Base-by-base conservation (phyloP, 805 yeast species). In the Brettanomyces sp. region DNA sequence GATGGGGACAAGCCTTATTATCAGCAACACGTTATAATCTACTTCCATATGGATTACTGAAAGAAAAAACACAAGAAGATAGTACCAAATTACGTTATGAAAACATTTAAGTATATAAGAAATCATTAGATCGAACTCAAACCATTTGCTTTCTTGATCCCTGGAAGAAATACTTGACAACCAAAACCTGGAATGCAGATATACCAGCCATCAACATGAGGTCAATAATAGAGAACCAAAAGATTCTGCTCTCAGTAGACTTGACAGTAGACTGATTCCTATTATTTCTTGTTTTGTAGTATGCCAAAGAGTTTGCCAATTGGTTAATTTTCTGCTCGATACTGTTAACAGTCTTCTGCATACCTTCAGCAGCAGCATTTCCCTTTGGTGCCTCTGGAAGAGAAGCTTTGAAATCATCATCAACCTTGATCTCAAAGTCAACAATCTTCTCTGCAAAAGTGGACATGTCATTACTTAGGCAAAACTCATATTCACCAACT, bases 231-330 rank as follows among this genome's bases (percentile, higher is more conserved):
- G 86, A 79, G 55, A 82, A 80, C 69, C 76, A 72, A 50, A 76
- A 75, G 49, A 82, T 79, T 63, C 87, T 69, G 8, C 69, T 60
- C 55, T 77, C 83, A 4, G 87, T 81, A 13, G 83, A 76, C 53
- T 69, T 73, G 43, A 82, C 88, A 36, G 89, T 82, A 45, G 83
- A 78, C 77, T 87, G 93, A 68, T 91, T 91, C 68, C 98, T 78
- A 68, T 80, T 80, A 66, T 86, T 91, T 70, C 99, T 82, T 11
- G 95, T 81, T 66, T 81, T 85, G 72, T 90, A 89, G 66, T 90
- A 85, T 56, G 82, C 85, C 60, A 91, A 68, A 36, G 80, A 69
- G 53, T 73, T 73, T 55, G 74, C 68, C 50, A 85, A 67, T 11
- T 70, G 69, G 53, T 73, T 76, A 58, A 84, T 69, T 56, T 82